phyloP scores from a whole-genome alignment of 208 protist species.

The Acanthamoeba sp. region DNA sequence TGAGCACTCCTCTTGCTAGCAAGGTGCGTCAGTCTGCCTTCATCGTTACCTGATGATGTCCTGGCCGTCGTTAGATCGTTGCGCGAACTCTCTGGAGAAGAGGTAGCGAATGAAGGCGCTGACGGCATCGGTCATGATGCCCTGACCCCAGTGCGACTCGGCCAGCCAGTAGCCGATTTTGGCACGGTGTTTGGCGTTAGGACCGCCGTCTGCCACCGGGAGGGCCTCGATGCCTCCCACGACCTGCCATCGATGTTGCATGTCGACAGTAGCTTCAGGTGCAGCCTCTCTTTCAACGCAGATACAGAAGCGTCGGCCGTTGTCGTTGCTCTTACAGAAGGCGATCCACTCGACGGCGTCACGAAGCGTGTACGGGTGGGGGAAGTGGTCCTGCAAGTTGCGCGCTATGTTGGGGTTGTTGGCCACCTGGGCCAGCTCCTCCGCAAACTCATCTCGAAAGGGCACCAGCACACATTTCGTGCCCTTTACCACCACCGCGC shows the following conservation, averaged over 20 bases:
- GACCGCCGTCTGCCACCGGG: not conserved
- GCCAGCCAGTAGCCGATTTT: constrained; percentile 62
- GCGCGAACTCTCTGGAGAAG: constrained; percentile 5
- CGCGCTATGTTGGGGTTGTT: constrained; percentile 48
- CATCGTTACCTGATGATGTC: constrained; percentile 13
- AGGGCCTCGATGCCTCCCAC: constrained; percentile 7
- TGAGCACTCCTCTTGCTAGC: not conserved
- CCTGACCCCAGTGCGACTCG: constrained; percentile 61
- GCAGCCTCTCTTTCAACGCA: not conserved
- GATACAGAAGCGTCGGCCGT: constrained; percentile 63
- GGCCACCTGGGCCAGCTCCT: constrained; percentile 26
- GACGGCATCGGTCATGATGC: constrained; percentile 56
- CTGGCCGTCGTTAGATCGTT: constrained; percentile 13
- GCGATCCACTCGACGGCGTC: constrained; percentile 14
- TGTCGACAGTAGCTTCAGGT: no score
- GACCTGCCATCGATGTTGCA: not conserved
- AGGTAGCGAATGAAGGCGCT: not conserved
- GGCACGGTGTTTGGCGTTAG: not conserved
- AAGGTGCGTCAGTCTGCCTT: no score
- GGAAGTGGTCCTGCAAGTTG: constrained; percentile 51
- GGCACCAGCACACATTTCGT: not conserved
- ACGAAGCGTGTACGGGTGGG: constrained; percentile 37
- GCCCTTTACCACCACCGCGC: not conserved
- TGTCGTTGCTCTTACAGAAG: not conserved
- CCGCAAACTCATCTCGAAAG: constrained; percentile 2